Evolutionary conservation across 805 yeast genomes (phyloP), one percentile per base, ranked within the genome.

Genomic region (Candida nemodendra): DNA sequence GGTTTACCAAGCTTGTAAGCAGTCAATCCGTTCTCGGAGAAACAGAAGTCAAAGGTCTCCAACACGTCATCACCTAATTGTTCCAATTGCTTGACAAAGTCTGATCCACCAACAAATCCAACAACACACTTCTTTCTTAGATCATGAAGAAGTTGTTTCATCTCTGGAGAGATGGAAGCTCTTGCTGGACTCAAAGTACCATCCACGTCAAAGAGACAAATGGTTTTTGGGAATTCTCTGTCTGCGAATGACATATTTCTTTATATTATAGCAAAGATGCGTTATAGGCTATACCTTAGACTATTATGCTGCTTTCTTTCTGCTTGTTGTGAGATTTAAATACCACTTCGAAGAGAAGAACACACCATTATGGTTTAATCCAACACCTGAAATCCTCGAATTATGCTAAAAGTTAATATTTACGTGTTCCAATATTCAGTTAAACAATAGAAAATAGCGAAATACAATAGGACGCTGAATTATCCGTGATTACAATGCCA

Each of bases 121-220:
- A 93, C 79, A 36, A 85, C 96, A 55, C 79, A 91, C 74, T 91
- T 90, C 73, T 88, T 74, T 71, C 96, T 84, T 62, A 93, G 78
- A 53, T 81, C 78, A 45, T 66, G 62, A 56, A 93, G 77, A 29
- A 84, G 69, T 47, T 76, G 66, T 60, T 70, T 77, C 81, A 93
- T 84, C 67, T 89, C 96, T 56, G 78, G 76, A 45, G 89, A 79
- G 54, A 84, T 68, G 27, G 33, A 40, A 38, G 62, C 50, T 74
- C 99, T 88, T 39, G 99, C 98, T 52, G 98, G 99, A 28, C 98
- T 91, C 66, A 93, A 76, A 41, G 99, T 93, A 51, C 97, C 99
- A 64, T 93, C 99, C 52, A 93, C 99, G 59, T 93, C 99, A 69
- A 93, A 93, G 50, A 93, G 79, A 52, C 87, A 95, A 58, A 93